A percentile compares a stretch with the other conserved stretches of the same genome.
Evolutionary conservation across 805 yeast species (phyloP).

Genomic region (Yamadazyma nakazawae): DNA sequence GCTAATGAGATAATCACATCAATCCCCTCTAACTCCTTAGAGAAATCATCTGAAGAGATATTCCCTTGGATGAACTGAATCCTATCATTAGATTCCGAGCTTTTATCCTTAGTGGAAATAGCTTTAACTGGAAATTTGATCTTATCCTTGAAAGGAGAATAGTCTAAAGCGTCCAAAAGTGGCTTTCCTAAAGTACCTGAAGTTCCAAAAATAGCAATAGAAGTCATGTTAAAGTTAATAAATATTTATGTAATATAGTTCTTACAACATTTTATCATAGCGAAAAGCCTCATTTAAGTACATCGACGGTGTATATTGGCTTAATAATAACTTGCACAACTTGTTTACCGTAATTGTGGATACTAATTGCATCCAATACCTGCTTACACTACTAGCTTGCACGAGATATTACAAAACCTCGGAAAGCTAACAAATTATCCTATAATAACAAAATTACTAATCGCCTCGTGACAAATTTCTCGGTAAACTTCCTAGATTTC

Average conservation of each 20-base stretch:
- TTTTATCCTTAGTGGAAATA: constrained; percentile 42
- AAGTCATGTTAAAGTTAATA: constrained; percentile 10
- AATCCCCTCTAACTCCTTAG: constrained; percentile 39
- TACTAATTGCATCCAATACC: too few species aligned
- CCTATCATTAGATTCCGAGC: constrained; percentile 25
- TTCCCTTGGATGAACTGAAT: constrained; percentile 40
- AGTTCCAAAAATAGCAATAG: constrained; percentile 52
- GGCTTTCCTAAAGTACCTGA: constrained; percentile 53
- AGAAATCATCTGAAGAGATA: constrained; percentile 18
- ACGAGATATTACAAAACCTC: too few species aligned
- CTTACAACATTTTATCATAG: too few species aligned
- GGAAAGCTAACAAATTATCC: too few species aligned
- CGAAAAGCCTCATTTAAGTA: too few species aligned
- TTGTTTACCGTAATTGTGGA: too few species aligned
- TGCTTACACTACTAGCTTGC: too few species aligned
- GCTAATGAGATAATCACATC: constrained; percentile 51
- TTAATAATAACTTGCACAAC: too few species aligned
- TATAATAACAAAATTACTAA: too few species aligned
- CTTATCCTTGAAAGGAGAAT: constrained; percentile 40
- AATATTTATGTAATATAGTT: neutral
- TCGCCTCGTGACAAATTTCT: too few species aligned
- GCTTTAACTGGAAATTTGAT: constrained; percentile 48
- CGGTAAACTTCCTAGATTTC: too few species aligned
- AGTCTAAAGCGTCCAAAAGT: constrained; percentile 42
- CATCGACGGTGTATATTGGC: too few species aligned